Conservation (phyloP, 441 rosid species). For the Sinapis alba region DNA sequence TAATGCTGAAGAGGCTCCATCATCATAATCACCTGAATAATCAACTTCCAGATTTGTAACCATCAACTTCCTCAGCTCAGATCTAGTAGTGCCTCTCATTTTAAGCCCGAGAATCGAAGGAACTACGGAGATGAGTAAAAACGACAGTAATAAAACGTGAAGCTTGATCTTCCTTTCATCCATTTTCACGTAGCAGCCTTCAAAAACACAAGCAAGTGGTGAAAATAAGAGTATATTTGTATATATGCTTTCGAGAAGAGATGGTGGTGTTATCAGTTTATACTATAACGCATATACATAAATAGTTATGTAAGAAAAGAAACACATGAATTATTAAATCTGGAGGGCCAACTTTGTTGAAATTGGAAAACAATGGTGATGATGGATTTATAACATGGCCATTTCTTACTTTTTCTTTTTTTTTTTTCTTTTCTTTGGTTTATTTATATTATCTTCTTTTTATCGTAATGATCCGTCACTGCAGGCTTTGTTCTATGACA, state of each 20-base stretch:
- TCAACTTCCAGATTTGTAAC: slow-evolving; percentile 36
- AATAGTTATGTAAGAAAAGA: slow-evolving; percentile 2
- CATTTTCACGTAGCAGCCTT: neutral
- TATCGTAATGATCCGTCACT: slow-evolving; percentile 38
- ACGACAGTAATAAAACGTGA: slow-evolving; percentile 12
- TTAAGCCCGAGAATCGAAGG: slow-evolving; percentile 19
- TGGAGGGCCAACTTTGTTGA: slow-evolving; percentile 41
- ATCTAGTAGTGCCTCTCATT: slow-evolving; percentile 8
- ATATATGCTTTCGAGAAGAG: slow-evolving; percentile 6
- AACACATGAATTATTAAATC: slow-evolving; percentile 18
- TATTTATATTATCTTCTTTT: slow-evolving; percentile 18
- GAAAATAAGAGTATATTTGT: neutral
- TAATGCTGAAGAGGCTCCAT: slow-evolving; percentile 21
- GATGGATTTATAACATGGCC: slow-evolving; percentile 35
- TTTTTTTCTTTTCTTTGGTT: slow-evolving; percentile 12
- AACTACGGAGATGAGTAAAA: slow-evolving; percentile 24
- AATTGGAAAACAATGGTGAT: slow-evolving; percentile 38
- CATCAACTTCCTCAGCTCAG: slow-evolving; percentile 27
- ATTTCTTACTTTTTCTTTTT: slow-evolving; percentile 17
- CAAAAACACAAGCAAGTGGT: neutral
- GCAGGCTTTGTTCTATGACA: slow-evolving; percentile 36
- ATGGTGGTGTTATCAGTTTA: neutral
- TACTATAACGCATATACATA: slow-evolving; percentile 4
- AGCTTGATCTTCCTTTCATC: slow-evolving; percentile 15
- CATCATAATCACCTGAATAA: slow-evolving; percentile 32